Base-by-base conservation (phyloP, 257 asterid genomes). In the Galeopsis tetrahit region DNA sequence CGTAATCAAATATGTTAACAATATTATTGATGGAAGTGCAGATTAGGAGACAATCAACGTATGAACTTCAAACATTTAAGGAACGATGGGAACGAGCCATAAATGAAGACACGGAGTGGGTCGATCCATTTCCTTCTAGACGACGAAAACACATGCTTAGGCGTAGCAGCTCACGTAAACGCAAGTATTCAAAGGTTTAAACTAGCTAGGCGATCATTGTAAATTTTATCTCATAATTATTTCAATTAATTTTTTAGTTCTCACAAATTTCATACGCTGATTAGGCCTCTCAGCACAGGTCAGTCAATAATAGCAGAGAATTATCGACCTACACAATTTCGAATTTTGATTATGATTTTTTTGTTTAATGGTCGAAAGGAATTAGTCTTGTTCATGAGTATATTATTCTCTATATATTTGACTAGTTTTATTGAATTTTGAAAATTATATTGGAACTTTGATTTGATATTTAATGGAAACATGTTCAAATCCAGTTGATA, bases 71-170 rank as follows among this genome's bases (percentile, higher is more conserved):
- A 71, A 81, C 43, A 69, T 95, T 92, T 59, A 90, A 92, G 80
- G 88, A 92, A 32, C 83, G 99, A 15, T 95, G 99, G 99, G 98
- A 90, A 42, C 73, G 71, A 46, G 98, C 99, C 0, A 86, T 85
- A 13, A 77, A 83, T 72, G 88, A 85, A 70, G 99, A 92, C 78
- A 65, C 52, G 63, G 74, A 80, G 35, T 95, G 98, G 99, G 85
- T 68, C 8, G 97, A 92, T 81, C 99, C 99, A 3, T 95, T 81
- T 75, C 87, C 82, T 74, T 65, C 69, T 5, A 80, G 75, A 73
- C 82, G 75, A 73, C 82, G 59, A 38, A 75, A 73, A 55, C 82
- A 56, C 10, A 84, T 62, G 75, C 71, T 74, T 46, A 71, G 68
- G 66, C 78, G 73, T 51, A 55, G 52, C 48, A 69, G 58, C 31